Conservation (phyloP, 495 filamentous ascomycete species). For the Hyaloscypha variabilis region DNA sequence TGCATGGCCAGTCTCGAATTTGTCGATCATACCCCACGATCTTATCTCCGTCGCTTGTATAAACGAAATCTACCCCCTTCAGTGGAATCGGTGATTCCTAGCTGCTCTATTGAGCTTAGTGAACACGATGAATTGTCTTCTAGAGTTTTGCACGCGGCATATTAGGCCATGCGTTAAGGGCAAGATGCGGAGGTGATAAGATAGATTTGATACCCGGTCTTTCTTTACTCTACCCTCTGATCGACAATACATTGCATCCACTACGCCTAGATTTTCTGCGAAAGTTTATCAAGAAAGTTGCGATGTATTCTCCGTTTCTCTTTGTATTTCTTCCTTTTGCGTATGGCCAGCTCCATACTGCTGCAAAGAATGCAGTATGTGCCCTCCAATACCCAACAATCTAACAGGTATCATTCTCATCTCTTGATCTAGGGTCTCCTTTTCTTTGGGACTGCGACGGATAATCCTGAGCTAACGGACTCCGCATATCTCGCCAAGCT, state of each 20-base stretch:
- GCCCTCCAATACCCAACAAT: not conserved
- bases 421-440: conserved; percentile 36
- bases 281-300: too few relatives aligned
- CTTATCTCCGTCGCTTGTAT: not conserved
- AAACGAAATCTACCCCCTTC: not conserved
- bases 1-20: not conserved
- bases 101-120: not conserved
- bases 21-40: not conserved
- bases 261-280: too few relatives aligned
- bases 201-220: not conserved
- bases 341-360: conserved; percentile 38
- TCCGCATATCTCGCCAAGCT: conserved; percentile 23
- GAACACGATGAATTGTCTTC: not conserved
- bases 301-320: conserved; percentile 4
- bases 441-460: conserved; percentile 52
- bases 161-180: not conserved
- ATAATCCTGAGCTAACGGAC: conserved; percentile 45
- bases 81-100: not conserved
- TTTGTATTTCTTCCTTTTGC: conserved; percentile 18
- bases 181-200: not conserved
- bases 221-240: not conserved
- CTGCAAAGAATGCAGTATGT: conserved; percentile 36
- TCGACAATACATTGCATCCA: too few relatives aligned
- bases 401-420: not conserved
- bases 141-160: not conserved